Percentiles rank a stretch among this genome's conserved stretches.
These are phyloP conservation scores for Rehmannia glutinosa DNA, from an alignment of 257 asterid species.

Conservation along the genomic window DNA sequence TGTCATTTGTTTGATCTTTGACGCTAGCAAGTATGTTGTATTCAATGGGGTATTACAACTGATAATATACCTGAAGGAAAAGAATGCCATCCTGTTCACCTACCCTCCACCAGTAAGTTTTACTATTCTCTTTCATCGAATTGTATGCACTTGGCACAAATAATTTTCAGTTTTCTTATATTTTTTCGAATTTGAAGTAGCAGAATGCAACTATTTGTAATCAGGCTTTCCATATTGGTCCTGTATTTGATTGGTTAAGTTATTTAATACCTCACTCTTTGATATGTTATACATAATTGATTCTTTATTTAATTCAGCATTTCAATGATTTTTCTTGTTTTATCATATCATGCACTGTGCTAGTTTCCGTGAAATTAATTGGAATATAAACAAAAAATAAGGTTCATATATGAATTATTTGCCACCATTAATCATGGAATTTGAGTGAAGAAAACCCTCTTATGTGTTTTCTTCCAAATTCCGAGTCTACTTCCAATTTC, in stretches of 20 bases:
- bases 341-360: background rate
- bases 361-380: background rate
- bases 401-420: background rate
- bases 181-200: conserved; percentile 2
- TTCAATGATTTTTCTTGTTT: background rate
- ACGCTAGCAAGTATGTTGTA: conserved; percentile 81
- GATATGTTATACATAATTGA: background rate
- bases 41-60: conserved; percentile 75
- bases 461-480: too few species aligned
- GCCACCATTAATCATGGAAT: background rate
- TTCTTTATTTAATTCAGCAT: background rate
- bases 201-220: too few species aligned
- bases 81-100: conserved; percentile 83
- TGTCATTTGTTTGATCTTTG: conserved; percentile 44
- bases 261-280: background rate
- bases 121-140: background rate
- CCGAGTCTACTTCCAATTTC: too few species aligned
- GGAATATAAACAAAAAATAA: background rate
- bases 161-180: background rate
- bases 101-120: conserved; percentile 83
- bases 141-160: conserved; percentile 6
- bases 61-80: conserved; percentile 66
- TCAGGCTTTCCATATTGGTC: background rate
- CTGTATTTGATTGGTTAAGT: background rate
- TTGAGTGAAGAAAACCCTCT: too few species aligned